These are phyloP conservation scores for Candida cerambycidarum DNA, from an alignment of 805 yeast species.

Conservation along the genomic window DNA sequence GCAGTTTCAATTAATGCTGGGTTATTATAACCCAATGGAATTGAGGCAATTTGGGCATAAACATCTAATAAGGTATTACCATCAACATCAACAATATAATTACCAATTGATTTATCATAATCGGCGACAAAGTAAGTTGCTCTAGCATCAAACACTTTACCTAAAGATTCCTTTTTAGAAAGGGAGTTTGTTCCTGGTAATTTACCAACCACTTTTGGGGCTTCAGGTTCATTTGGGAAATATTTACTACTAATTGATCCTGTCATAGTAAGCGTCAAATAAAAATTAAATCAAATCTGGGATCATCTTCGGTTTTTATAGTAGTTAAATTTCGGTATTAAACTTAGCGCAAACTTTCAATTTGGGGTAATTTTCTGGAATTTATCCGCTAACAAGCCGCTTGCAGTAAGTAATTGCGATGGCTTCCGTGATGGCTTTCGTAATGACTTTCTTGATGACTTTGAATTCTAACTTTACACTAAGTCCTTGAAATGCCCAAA, in stretches of 20 bases:
- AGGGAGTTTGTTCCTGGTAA: slow-evolving; percentile 79
- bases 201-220: slow-evolving; percentile 60
- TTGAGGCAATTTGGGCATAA: slow-evolving; percentile 83
- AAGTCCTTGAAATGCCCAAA: too few species aligned
- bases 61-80: slow-evolving; percentile 75
- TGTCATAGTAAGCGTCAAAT: slow-evolving; percentile 2
- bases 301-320: neutral
- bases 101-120: slow-evolving; percentile 72
- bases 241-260: slow-evolving; percentile 51
- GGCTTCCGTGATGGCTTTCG: neutral
- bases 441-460: too few species aligned
- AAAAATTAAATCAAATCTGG: too few species aligned
- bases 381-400: neutral
- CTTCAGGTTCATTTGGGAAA: slow-evolving; percentile 80
- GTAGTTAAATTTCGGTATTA: neutral
- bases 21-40: slow-evolving; percentile 83
- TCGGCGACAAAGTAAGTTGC: slow-evolving; percentile 76
- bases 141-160: slow-evolving; percentile 65
- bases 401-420: neutral
- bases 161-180: slow-evolving; percentile 52
- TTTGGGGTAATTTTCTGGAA: neutral
- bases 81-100: slow-evolving; percentile 78
- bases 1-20: slow-evolving; percentile 72
- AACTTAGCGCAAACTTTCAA: neutral
- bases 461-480: too few species aligned